Percentiles rank a stretch among this genome's conserved stretches.
Conservation (phyloP, 31 red algal species). For the Porphyra umbilicalis region DNA sequence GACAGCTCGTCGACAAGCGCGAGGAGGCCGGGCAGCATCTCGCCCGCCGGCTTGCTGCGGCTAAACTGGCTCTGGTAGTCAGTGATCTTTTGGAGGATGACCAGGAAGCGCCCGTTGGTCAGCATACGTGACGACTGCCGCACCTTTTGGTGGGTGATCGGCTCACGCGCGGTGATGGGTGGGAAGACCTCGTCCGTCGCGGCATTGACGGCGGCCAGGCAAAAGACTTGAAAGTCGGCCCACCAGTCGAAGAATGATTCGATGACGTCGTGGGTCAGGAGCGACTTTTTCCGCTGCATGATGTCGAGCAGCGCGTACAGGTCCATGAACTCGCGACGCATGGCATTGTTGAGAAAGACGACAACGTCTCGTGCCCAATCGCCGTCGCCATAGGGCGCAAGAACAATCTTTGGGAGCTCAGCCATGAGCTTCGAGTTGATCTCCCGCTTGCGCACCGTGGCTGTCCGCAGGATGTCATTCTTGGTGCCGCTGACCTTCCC, state of each 20-base stretch:
- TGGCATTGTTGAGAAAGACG: background rate
- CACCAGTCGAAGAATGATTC: background rate
- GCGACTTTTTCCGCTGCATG: background rate
- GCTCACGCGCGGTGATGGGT: background rate
- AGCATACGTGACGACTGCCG: background rate
- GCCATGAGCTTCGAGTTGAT: background rate
- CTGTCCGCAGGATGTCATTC: background rate
- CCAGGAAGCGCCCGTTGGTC: background rate
- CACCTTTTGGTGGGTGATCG: background rate
- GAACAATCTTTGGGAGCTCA: background rate
- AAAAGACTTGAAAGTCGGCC: background rate
- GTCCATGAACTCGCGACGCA: background rate
- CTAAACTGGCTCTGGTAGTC: background rate
- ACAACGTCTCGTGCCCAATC: background rate
- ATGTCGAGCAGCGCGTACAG: background rate
- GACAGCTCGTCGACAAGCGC: background rate
- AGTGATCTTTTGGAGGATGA: background rate
- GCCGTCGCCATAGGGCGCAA: background rate
- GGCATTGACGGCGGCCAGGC: background rate
- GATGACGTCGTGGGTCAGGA: background rate
- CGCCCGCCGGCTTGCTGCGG: background rate
- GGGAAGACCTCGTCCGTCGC: background rate
- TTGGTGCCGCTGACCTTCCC: background rate
- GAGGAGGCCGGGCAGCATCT: conserved; percentile 1
- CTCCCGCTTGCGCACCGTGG: background rate